Conservation (phyloP, 2,329 filamentous ascomycete species). For the Pseudogymnoascus sp. region DNA sequence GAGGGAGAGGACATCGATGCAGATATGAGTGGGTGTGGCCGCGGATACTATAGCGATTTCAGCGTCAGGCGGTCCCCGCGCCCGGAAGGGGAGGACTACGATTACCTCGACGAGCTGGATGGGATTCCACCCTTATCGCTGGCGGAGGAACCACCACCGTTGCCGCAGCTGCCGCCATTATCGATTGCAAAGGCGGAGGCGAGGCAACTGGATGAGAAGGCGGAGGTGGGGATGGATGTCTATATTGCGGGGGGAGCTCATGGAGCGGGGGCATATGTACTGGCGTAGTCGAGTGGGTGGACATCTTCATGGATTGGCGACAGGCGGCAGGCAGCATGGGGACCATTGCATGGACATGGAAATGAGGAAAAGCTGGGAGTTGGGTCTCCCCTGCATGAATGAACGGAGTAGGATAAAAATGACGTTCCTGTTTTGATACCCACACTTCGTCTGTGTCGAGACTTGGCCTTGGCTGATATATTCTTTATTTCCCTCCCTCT, state of each 20-base stretch:
- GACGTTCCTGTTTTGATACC: conserved; percentile 20
- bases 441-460: neutral
- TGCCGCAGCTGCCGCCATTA: conserved; percentile 18
- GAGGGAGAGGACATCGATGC: conserved; percentile 20
- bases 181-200: conserved; percentile 22
- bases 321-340: neutral
- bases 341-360: neutral
- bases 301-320: conserved; percentile 5
- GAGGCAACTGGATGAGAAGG: conserved; percentile 28
- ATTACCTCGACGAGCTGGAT: conserved; percentile 30
- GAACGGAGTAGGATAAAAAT: conserved; percentile 21
- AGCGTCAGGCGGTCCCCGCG: conserved; percentile 28
- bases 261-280: neutral
- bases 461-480: neutral
- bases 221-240: conserved; percentile 1
- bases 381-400: neutral
- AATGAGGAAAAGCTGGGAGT: neutral
- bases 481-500: neutral
- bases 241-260: neutral
- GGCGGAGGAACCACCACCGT: conserved; percentile 24
- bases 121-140: conserved; percentile 28
- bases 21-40: neutral
- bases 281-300: conserved; percentile 1
- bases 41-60: conserved; percentile 29
- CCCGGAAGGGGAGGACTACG: conserved; percentile 25